Base-by-base conservation (phyloP, 441 rosid species). In the Adansonia grandidieri region DNA sequence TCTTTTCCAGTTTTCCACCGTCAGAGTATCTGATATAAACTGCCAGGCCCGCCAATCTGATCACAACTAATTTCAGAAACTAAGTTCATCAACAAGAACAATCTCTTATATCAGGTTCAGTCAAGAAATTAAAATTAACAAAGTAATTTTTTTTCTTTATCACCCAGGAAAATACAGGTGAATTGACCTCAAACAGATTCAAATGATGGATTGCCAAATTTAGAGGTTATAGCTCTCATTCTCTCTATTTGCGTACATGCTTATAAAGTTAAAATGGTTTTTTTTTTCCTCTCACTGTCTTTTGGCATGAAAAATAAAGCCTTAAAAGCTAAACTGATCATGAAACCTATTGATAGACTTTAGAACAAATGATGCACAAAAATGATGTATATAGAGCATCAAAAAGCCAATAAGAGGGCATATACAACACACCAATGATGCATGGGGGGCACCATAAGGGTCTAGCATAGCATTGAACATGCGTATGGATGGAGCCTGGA, bases 401-500 rank as follows among this genome's bases (percentile, higher is more conserved):
- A 28, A 9, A 37, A 65, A 2, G 70, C 11, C 24, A 6, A 65
- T 19, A 37, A 37, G 42, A 37, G 6, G 42, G 42, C 42, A 37
- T 37, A 5, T 32, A 37, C 42, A 32, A 37, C 42, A 37, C 42
- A 37, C 42, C 42, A 37, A 37, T 37, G 42, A 37, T 37, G 42
- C 42, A 37, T 37, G 40, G 40, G 42, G 42, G 42, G 42, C 42
- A 37, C 6, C 42, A 37, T 4, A 37, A 5, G 42, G 42, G 77
- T 61, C 74, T 73, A 53, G 10, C 67, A 77, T 60, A 77, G 74
- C 80, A 80, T 32, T 5, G 42, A n/a, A n/a, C 32, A 71, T 76
- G 6, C 1, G 86, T 78, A 74, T 79, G 89, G 88, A 83, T 86
- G 92, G 89, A 50, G 90, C 87, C 48, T 79, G 86, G 89, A 54